Evolutionary conservation across 257 asterid species (phyloP).

Genomic region (Nicotiana tomentosiformis): DNA sequence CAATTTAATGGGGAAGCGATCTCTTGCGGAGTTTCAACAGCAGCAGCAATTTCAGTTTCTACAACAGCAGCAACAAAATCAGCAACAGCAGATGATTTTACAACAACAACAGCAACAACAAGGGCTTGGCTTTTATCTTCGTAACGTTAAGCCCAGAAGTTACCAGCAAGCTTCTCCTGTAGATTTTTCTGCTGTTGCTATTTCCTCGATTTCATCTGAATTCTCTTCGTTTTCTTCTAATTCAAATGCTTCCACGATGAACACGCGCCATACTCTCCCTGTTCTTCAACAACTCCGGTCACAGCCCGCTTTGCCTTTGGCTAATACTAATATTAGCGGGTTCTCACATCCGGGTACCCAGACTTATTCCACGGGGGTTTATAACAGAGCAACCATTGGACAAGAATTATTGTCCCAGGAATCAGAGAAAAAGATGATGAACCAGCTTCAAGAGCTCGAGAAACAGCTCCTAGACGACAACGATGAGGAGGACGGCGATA

Average conservation of each 20-base stretch:
- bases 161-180: constrained; percentile 48
- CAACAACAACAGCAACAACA: constrained; percentile 25
- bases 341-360: constrained; percentile 8
- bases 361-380: constrained; percentile 18
- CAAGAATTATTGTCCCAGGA: constrained; percentile 17
- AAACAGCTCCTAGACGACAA: constrained; percentile 66
- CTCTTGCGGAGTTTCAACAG: constrained; percentile 55
- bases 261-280: constrained; percentile 44
- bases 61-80: neutral
- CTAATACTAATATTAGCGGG: constrained; percentile 13
- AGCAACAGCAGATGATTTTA: constrained; percentile 17
- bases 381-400: constrained; percentile 12
- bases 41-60: constrained; percentile 24
- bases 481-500: constrained; percentile 37
- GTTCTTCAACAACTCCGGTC: constrained; percentile 42
- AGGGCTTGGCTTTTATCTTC: constrained; percentile 45
- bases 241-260: constrained; percentile 30
- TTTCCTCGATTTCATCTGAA: neutral
- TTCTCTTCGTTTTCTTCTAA: constrained; percentile 33
- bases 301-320: constrained; percentile 14
- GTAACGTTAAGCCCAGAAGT: constrained; percentile 63
- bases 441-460: constrained; percentile 61
- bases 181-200: constrained; percentile 34
- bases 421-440: constrained; percentile 49
- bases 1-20: constrained; percentile 57